Evolutionary conservation across 2,329 filamentous ascomycete species (phyloP).

Genomic region (Bipolaris sorokiniana): DNA sequence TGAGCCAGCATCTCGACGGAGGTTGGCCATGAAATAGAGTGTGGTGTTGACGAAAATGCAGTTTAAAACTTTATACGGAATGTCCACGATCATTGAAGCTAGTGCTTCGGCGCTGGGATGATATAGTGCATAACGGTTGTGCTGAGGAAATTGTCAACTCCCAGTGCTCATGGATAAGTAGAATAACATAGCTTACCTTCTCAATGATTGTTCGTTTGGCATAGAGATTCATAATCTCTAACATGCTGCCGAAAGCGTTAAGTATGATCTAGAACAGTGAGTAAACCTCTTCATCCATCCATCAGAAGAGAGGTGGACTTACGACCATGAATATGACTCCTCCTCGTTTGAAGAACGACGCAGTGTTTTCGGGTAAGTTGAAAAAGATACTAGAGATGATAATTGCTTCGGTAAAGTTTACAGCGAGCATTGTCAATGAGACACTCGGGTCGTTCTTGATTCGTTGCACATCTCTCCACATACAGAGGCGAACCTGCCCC

Average conservation of each 20-base stretch:
- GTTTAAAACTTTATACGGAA: slow-evolving; percentile 54
- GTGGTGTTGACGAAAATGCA: slow-evolving; percentile 49
- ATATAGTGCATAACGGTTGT: slow-evolving; percentile 81
- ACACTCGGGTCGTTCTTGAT: slow-evolving; percentile 51
- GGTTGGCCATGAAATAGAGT: slow-evolving; percentile 55
- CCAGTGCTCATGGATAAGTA: neutral
- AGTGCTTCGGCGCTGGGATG: slow-evolving; percentile 83
- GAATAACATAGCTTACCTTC: slow-evolving; percentile 45
- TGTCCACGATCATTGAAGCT: slow-evolving; percentile 49
- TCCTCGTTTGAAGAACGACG: slow-evolving; percentile 61
- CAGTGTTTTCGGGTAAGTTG: slow-evolving; percentile 61
- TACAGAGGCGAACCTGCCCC: slow-evolving; percentile 10
- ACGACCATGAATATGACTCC: slow-evolving; percentile 80
- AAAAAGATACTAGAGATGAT: slow-evolving; percentile 81
- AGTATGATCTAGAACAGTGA: slow-evolving; percentile 59
- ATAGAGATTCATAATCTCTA: slow-evolving; percentile 70
- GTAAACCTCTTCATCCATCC: neutral
- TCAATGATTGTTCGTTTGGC: slow-evolving; percentile 87
- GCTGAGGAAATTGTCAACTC: slow-evolving; percentile 53
- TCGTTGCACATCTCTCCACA: slow-evolving; percentile 6
- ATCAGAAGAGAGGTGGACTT: neutral
- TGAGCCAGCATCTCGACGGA: slow-evolving; percentile 63
- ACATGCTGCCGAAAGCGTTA: slow-evolving; percentile 68
- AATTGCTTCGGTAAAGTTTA: slow-evolving; percentile 74
- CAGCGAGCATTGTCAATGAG: slow-evolving; percentile 68